Conservation (phyloP, 805 yeast genomes). For the Candida cerambycidarum region DNA sequence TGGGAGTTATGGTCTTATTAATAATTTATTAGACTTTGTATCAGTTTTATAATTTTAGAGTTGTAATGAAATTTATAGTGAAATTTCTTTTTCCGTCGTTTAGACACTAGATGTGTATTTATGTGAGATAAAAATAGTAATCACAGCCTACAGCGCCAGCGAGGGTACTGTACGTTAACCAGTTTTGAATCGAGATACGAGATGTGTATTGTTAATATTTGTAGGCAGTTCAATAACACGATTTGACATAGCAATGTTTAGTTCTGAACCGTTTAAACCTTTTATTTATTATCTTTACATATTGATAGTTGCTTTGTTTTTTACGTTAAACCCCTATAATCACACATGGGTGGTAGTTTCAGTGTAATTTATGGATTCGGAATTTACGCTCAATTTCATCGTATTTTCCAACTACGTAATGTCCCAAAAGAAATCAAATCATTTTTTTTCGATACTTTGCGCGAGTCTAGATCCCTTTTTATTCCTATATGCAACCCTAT, state of each 20-base stretch:
- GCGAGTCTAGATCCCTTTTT: neutral
- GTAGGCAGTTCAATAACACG: neutral
- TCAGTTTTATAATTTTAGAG: no score
- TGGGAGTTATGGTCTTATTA: no score
- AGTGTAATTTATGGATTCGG: no score
- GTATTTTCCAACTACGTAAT: neutral
- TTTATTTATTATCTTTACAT: no score
- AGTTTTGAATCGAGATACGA: neutral
- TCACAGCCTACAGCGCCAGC: conserved; percentile 4
- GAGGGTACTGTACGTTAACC: neutral
- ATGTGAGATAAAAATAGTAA: conserved; percentile 6
- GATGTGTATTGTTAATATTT: neutral
- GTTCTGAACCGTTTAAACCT: no score
- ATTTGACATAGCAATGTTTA: no score
- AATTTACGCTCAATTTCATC: no score
- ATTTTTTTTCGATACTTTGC: no score
- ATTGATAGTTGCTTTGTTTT: no score
- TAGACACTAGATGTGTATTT: neutral
- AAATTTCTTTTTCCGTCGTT: neutral
- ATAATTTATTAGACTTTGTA: neutral
- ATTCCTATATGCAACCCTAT: neutral
- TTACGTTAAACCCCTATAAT: no score
- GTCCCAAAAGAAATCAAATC: neutral
- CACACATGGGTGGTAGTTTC: no score
- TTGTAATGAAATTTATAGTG: no score